Conservation (phyloP, 1,284 basidiomycete species). For the Phlebopus sp. region DNA sequence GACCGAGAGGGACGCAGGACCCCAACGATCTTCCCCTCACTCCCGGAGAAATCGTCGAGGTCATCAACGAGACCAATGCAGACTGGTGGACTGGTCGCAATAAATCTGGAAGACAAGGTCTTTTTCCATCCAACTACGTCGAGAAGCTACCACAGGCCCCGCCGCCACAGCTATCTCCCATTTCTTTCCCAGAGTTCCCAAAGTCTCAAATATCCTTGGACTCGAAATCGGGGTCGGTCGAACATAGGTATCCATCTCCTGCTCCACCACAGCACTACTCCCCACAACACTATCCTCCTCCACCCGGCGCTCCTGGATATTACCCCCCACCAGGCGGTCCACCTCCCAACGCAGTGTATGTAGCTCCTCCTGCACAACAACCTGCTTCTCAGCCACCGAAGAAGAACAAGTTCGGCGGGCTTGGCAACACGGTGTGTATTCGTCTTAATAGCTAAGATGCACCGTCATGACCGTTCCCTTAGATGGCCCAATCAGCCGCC, state of each 20-base stretch:
- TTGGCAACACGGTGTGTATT: slow-evolving; percentile 53
- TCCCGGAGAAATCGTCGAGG: slow-evolving; percentile 37
- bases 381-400: slow-evolving; percentile 46
- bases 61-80: slow-evolving; percentile 36
- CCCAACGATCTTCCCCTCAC: slow-evolving; percentile 36
- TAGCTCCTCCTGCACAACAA: slow-evolving; percentile 33
- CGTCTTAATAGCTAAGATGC: background rate
- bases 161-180: slow-evolving; percentile 17
- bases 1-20: slow-evolving; percentile 45
- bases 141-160: slow-evolving; percentile 40
- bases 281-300: slow-evolving; percentile 18
- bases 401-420: slow-evolving; percentile 56
- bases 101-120: slow-evolving; percentile 43
- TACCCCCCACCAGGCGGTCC: slow-evolving; percentile 21
- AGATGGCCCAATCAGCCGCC: slow-evolving; percentile 60
- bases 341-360: slow-evolving; percentile 23
- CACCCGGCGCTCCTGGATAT: slow-evolving; percentile 22
- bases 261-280: slow-evolving; percentile 23
- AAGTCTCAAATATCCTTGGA: slow-evolving; percentile 8
- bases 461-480: slow-evolving; percentile 1
- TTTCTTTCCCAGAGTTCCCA: slow-evolving; percentile 25
- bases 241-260: slow-evolving; percentile 22
- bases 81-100: slow-evolving; percentile 41
- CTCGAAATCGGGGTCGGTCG: slow-evolving; percentile 7
- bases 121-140: slow-evolving; percentile 61